Evolutionary conservation across 176 grass and related monocot genomes (phyloP), one percentile per base, ranked within the genome.

Genomic region (Poa pratensis): DNA sequence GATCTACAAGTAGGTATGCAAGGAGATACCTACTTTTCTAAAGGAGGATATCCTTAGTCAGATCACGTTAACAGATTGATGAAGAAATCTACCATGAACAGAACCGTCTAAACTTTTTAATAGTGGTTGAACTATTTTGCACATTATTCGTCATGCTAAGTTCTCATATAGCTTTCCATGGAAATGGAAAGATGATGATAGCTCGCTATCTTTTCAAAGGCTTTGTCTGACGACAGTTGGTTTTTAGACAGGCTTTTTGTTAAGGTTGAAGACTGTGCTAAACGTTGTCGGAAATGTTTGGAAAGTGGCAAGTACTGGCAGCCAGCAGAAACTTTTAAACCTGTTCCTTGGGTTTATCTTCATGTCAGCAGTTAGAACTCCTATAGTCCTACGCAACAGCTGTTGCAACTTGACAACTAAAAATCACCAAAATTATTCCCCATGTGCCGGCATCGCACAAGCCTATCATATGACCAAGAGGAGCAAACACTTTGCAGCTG

Each of bases 1-100:
- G 6, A 17, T 81, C 62, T 53, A 57, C 51, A 80, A 58, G 82
- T 24, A 65, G 63, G 69, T n/a, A 16, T 67, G 3, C 73, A 78
- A 37, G 65, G 16, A 80, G 16, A 76, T 20, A 46, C 5, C 46
- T 52, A 35, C 27, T 5, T 19, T 67, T 80, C 24, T 37, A 68
- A 64, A 86, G 20, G 34, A 82, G 32, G 23, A 63, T 46, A 72
- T 28, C 11, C 15, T 57, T 28, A 84, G 37, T 35, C 12, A 42
- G 32, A 84, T 73, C 11, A 55, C 73, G 27, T 20, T 61, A 32
- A 83, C n/a, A 35, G 10, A 69, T 60, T 14, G 5, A 60, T 5
- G 39, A 73, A 53, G 16, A 70, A 39, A 1, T 58, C 20, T 39
- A 87, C 23, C 7, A 27, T 59, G 24, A 4, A 50, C 5, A 50